Conservation (phyloP, 805 yeast genomes). For the Dipodascus albidus region DNA sequence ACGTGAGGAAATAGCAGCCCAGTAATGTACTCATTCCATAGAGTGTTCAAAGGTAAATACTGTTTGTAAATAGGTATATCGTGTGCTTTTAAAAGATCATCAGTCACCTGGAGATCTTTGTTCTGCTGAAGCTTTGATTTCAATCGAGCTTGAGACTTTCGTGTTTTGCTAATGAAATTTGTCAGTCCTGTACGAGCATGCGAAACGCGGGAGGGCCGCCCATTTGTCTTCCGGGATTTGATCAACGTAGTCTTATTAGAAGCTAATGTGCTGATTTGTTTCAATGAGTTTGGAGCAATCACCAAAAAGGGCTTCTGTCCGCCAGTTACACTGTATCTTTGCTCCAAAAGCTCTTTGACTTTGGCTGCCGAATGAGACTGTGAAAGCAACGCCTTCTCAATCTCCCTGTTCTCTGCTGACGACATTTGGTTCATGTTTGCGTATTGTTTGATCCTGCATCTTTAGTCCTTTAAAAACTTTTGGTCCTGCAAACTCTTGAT, state of each 20-base stretch:
- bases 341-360: slow-evolving; percentile 25
- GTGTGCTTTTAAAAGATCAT: background rate
- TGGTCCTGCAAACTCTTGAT: too few relatives aligned
- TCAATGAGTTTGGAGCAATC: slow-evolving; percentile 12
- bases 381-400: slow-evolving; percentile 20
- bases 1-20: slow-evolving; percentile 33
- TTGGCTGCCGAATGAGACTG: slow-evolving; percentile 21
- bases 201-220: background rate
- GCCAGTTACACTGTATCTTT: slow-evolving; percentile 27
- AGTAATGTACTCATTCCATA: slow-evolving; percentile 65
- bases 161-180: background rate
- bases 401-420: slow-evolving; percentile 5
- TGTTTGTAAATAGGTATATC: slow-evolving; percentile 30
- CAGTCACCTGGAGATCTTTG: background rate
- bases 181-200: slow-evolving; percentile 4
- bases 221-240: slow-evolving; percentile 16
- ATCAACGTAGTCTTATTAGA: slow-evolving; percentile 25
- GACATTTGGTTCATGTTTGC: background rate
- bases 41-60: slow-evolving; percentile 41
- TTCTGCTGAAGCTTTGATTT: background rate
- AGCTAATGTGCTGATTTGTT: slow-evolving; percentile 7
- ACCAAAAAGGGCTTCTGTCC: slow-evolving; percentile 26
- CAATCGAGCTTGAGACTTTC: slow-evolving; percentile 1
- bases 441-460: too few relatives aligned
- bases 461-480: too few relatives aligned